Evolutionary conservation across 768 basidiomycete species (phyloP).

Genomic region (Mycena pura): DNA sequence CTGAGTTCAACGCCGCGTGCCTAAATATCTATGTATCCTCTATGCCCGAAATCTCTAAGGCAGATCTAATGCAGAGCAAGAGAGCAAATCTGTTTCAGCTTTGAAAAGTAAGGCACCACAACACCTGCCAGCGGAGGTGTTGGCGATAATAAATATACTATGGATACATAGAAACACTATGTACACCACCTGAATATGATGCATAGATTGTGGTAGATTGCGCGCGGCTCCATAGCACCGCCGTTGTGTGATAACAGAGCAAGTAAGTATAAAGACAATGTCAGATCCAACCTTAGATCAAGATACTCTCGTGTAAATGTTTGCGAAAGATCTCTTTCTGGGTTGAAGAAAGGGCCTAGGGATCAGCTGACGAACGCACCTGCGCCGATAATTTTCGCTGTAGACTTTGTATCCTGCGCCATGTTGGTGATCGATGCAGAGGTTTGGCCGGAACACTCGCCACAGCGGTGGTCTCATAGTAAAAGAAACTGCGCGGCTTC

Average conservation of each 20-base stretch:
- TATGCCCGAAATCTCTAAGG: too few species aligned
- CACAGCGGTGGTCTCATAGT: slow-evolving; percentile 59
- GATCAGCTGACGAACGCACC: slow-evolving; percentile 1
- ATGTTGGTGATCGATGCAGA: neutral
- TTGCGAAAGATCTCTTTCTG: slow-evolving; percentile 41
- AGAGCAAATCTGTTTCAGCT: too few species aligned
- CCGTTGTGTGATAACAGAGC: too few species aligned
- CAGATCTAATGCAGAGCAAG: too few species aligned
- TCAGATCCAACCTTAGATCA: neutral
- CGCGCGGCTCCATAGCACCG: neutral
- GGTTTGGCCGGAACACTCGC: slow-evolving; percentile 35
- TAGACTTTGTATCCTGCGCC: slow-evolving; percentile 23
- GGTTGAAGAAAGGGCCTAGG: neutral
- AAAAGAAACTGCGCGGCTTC: slow-evolving; percentile 52
- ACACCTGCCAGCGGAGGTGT: too few species aligned
- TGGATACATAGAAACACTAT: neutral
- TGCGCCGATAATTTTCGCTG: slow-evolving; percentile 27
- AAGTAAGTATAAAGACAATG: too few species aligned
- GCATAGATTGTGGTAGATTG: slow-evolving; percentile 1
- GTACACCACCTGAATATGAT: neutral
- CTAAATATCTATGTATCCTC: too few species aligned
- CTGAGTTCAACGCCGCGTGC: too few species aligned
- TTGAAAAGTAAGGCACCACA: too few species aligned
- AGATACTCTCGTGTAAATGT: slow-evolving; percentile 33
- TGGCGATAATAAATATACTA: too few species aligned